Evolutionary conservation across 306 rosid genomes (phyloP).

Genomic region (Rosa rugosa): DNA sequence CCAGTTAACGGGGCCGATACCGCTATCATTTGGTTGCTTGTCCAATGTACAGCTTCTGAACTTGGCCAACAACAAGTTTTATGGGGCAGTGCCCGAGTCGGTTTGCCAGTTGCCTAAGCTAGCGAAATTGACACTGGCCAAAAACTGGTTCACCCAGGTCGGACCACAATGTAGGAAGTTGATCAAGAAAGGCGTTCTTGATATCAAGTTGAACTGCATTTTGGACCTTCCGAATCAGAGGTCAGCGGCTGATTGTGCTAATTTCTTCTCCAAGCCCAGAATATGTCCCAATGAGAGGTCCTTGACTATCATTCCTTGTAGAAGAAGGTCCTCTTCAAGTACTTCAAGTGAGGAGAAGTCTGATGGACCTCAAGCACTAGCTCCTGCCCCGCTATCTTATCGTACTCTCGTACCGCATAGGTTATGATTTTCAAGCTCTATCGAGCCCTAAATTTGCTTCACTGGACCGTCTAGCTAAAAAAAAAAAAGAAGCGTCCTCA

Average conservation of each 20-base stretch:
- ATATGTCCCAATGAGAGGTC: conserved; percentile 27
- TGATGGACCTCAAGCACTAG: neutral
- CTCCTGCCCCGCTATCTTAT: conserved; percentile 8
- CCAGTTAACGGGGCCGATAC: conserved; percentile 60
- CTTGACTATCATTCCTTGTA: conserved; percentile 47
- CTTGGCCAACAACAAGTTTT: conserved; percentile 45
- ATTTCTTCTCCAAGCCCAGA: conserved; percentile 25
- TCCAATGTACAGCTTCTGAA: conserved; percentile 35
- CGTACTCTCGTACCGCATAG: neutral
- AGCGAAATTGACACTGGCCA: conserved; percentile 30
- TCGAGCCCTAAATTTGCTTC: no score
- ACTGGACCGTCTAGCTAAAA: no score
- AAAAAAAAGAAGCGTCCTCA: no score
- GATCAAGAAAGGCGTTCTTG: conserved; percentile 36
- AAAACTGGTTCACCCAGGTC: conserved; percentile 53
- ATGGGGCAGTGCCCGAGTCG: conserved; percentile 56
- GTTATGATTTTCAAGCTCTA: conserved; percentile 17
- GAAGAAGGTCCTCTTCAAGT: neutral
- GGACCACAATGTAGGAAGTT: conserved; percentile 60
- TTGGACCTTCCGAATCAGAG: conserved; percentile 46
- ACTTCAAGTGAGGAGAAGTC: neutral
- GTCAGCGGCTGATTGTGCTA: conserved; percentile 22
- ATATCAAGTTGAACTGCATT: conserved; percentile 58
- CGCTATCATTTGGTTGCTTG: conserved; percentile 64
- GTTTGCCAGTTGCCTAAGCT: conserved; percentile 53